Evolutionary conservation across 306 rosid species (phyloP), one percentile per base, ranked within the genome.

Genomic region (Nissolia schottii): DNA sequence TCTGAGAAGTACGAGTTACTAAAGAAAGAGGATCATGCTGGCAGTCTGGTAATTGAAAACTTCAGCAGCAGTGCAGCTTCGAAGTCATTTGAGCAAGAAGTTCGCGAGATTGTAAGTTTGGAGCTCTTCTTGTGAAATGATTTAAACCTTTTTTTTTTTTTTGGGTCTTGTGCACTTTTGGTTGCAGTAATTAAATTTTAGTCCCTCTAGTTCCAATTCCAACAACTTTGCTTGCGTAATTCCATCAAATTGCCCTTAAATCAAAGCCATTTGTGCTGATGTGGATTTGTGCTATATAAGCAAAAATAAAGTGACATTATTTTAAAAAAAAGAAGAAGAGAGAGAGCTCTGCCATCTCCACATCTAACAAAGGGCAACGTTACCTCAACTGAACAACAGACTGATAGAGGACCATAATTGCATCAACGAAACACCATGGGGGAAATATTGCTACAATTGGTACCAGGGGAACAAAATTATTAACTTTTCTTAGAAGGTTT

Each of bases 21-120:
- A 62, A 84, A 81, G 75, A 85, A 85, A 79, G 83, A 79, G 66
- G 83, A 89, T 61, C 74, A 81, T 75, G 83, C 82, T 70, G 84
- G 96, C 67, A 77, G 77, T 82, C 71, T 71, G 82, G 87, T 85
- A 79, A 80, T 91, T 43, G 84, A 79, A 80, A 82, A 78, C 77
- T 91, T 91, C 80, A 85, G 91, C 78, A 77, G 86, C 19, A 77
- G 73, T 74, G 92, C 93, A 77, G 92, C 89, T 70, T 85, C 96
- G 71, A 87, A 87, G 67, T 74, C 82, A 73, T 89, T 85, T 78
- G 97, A 91, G 64, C 84, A 82, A 81, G 96, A 91, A 86, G 82
- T 94, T 50, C 90, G 90, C 13, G 92, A 86, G 80, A 86, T 70
- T 87, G 97, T 91, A 82, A 85, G 92, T 51, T 82, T 20, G 59